Conservation (phyloP, 2,329 filamentous ascomycete species). For the Fusarium concolor region DNA sequence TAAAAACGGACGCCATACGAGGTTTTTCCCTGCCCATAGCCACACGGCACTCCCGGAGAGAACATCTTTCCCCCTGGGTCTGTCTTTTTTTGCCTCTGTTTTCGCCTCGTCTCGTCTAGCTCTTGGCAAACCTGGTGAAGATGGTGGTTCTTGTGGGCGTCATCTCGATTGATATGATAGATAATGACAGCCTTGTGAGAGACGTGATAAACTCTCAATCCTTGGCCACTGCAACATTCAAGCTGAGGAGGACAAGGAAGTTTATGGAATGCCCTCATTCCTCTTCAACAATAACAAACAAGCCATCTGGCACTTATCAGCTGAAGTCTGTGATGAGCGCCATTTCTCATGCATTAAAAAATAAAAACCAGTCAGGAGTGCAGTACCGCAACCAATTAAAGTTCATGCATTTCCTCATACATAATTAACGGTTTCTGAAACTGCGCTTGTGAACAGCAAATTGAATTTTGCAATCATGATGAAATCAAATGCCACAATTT, state of each 20-base stretch:
- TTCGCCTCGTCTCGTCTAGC: constrained; percentile 11
- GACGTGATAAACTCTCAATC: neutral
- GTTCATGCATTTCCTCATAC: neutral
- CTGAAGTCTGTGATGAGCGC: neutral
- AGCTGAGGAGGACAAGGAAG: neutral
- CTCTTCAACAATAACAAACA: neutral
- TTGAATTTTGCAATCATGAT: constrained; percentile 27
- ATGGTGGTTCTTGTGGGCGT: neutral
- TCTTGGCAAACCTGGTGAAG: constrained; percentile 10
- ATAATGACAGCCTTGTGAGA: neutral
- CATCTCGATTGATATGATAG: constrained; percentile 5
- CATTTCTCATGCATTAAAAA: constrained; percentile 1
- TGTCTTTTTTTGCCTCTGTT: constrained; percentile 1
- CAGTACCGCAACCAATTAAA: constrained; percentile 8
- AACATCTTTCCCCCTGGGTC: constrained; percentile 19
- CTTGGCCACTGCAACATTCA: neutral
- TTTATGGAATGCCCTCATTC: neutral
- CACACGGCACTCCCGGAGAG: constrained; percentile 40
- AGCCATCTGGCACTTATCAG: constrained; percentile 1
- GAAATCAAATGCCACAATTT: constrained; percentile 25
- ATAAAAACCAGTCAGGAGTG: neutral
- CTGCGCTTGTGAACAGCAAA: constrained; percentile 25
- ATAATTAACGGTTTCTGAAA: constrained; percentile 35
- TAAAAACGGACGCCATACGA: constrained; percentile 42
- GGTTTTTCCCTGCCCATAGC: constrained; percentile 42